Evolutionary conservation across 768 basidiomycete species (phyloP), one percentile per base, ranked within the genome.

Genomic region (Tremella fuciformis): DNA sequence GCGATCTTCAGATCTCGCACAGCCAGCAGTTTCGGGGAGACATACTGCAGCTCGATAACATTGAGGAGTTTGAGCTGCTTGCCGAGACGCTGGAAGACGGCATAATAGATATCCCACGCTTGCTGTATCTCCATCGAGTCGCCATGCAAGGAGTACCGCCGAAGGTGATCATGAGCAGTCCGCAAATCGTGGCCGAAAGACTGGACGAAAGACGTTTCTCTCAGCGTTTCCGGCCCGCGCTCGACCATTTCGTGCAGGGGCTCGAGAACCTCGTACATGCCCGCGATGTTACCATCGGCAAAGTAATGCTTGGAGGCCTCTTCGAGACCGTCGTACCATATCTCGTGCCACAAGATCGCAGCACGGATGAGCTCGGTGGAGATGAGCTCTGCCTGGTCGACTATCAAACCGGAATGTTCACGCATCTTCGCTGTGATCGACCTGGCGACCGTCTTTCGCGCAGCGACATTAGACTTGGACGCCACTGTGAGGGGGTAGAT

Each of bases 31-130:
- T 86, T 86, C 1, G 96, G 96, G 13, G 96, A 98, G 11, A 97
- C 93, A 69, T 96, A 96, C 83, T 98, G 93, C 59, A 99, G 80
- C 72, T 99, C 96, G 53, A 99, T 81, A 0, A 88, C 88, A 19
- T 88, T 89, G 47, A 97, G 81, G 59, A 87, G 84, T 16, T 91
- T 89, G 22, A 99, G 78, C 65, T 91, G 91, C 79, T 93, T 97
- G 74, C 96, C 90, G 56, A 99, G 86, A 75, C 89, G 91, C 78
- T 90, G 89, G 82, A 98, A 98, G 29, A 97, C 91, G 49, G 85
- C 85, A 70, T 97, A 99, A 77, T 99, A 99, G 24, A 97, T 92
- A 70, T 98, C 96, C 96, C 96, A 99, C 29, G 96, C 96, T 71
- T 88, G 90, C 74, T 98, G 96, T 48, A 99, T 79, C 72, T 97